Base-by-base conservation (phyloP, 345 rosid species). In the Populus ilicifolia region DNA sequence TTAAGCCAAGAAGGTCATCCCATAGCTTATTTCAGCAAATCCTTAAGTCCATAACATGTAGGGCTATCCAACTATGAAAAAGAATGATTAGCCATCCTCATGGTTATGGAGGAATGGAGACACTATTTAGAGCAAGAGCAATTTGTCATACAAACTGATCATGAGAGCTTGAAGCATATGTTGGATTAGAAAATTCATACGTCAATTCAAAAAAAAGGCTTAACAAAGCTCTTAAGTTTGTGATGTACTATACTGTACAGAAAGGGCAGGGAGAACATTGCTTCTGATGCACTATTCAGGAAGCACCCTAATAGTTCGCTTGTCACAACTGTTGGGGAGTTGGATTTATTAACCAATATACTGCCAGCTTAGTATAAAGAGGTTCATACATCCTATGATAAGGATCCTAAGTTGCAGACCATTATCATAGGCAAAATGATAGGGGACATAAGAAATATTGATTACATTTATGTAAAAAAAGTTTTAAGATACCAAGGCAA, bases 311-410 rank as follows among this genome's bases (percentile, higher is more conserved):
- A 3, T 3, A 33, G 0, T 33, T 4, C 35, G 5, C 4, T 0
- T 0, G 5, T 33, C 35, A 33, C 5, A 33, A 5, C 0, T 33
- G 35, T 33, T 0, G 0, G 35, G 0, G 5, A 33, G 35, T 33
- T 33, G 0, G 0, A 3, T 0, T 5, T 5, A 33, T 0, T 33
- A 33, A 0, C 35, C 5, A 33, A 0, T 33, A 33, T 33, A 4
- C 35, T 33, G 0, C 35, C 5, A 3, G 5, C 5, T 33, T 33
- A 5, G 35, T 33, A 33, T 33, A 5, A 33, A 0, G 5, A 33
- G 35, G 35, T 33, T 0, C 35, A 33, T 33, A 0, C 5, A 4
- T 33, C 35, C 5, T 33, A 33, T 33, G 35, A 33, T 0, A 4
- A 33, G 5, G 35, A 33, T 33, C 5, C 5, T 33, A 33, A 33